Evolutionary conservation across 805 yeast species (phyloP).

Genomic region (Dipodascopsis tothii): DNA sequence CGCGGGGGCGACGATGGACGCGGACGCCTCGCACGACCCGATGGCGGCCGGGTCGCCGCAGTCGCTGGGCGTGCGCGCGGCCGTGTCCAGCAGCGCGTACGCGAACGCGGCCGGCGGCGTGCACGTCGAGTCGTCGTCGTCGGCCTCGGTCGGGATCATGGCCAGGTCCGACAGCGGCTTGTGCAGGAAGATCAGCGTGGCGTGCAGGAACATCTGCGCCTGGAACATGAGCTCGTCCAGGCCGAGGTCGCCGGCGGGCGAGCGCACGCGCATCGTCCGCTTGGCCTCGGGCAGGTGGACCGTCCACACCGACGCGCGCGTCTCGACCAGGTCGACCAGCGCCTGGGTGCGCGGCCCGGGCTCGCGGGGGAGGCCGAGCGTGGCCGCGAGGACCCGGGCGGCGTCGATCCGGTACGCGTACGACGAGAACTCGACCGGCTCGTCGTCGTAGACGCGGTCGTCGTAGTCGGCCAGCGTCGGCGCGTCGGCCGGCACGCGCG

Average conservation of each 20-base stretch:
- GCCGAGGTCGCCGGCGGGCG: background rate
- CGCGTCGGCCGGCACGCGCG: slow-evolving; percentile 7
- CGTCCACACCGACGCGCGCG: slow-evolving; percentile 6
- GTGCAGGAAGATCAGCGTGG: slow-evolving; percentile 5
- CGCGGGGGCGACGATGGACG: background rate
- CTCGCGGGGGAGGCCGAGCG: background rate
- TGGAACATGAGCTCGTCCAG: slow-evolving; percentile 13
- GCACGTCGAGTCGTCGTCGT: slow-evolving; percentile 8
- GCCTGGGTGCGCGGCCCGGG: background rate
- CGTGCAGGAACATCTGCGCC: slow-evolving; percentile 7
- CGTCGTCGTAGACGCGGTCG: slow-evolving; percentile 3
- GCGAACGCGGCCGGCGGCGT: slow-evolving; percentile 1
- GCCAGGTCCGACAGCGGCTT: slow-evolving; percentile 10
- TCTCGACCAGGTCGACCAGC: slow-evolving; percentile 3
- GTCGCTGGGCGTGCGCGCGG: no score
- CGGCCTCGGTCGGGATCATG: slow-evolving; percentile 4
- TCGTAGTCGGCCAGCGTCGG: slow-evolving; percentile 6
- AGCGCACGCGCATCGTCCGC: background rate
- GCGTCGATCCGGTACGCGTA: slow-evolving; percentile 11
- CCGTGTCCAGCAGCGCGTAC: background rate
- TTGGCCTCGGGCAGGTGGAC: slow-evolving; percentile 11
- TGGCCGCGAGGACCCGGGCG: slow-evolving; percentile 1
- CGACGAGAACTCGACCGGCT: slow-evolving; percentile 7
- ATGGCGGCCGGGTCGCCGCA: no score
- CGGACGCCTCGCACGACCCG: no score